These are phyloP conservation scores for Aspergillus quadricinctus DNA, from an alignment of 2,329 filamentous ascomycete genomes.

Conservation along the genomic window DNA sequence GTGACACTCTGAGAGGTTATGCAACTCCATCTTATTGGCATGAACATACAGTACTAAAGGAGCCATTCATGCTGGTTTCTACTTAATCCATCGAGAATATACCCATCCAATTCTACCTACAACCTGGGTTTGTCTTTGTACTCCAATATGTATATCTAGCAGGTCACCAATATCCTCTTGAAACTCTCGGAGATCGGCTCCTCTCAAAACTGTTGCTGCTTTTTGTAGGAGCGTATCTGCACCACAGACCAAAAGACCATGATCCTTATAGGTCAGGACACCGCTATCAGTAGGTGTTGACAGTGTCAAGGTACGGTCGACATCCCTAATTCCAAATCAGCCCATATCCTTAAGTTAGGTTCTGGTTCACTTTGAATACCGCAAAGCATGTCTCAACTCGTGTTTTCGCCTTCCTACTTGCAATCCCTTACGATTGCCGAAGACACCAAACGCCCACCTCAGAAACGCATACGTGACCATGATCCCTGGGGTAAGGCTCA, in stretches of 20 bases:
- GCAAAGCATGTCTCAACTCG: conserved; percentile 70
- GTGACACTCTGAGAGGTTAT: neutral
- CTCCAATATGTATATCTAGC: conserved; percentile 70
- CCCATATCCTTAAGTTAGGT: neutral
- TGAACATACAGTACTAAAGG: neutral
- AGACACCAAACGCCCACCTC: conserved; percentile 65
- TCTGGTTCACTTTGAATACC: conserved; percentile 38
- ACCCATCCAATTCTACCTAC: conserved; percentile 85
- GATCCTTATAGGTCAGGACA: conserved; percentile 84
- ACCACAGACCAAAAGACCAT: conserved; percentile 85
- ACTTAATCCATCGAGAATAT: conserved; percentile 69
- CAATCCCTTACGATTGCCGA: conserved; percentile 68
- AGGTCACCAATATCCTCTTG: conserved; percentile 83
- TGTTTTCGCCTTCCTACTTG: conserved; percentile 62
- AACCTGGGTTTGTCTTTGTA: conserved; percentile 72
- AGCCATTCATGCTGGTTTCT: neutral
- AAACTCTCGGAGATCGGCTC: conserved; percentile 76
- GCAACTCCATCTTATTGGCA: neutral
- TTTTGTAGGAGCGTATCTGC: conserved; percentile 74
- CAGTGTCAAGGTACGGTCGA: conserved; percentile 72
- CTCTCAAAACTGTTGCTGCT: conserved; percentile 64
- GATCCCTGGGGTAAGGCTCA: conserved; percentile 89
- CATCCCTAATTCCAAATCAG: conserved; percentile 52
- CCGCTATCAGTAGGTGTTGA: conserved; percentile 67
- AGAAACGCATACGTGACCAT: conserved; percentile 73